phyloP scores from a whole-genome alignment of 805 yeast genomes.

The Pichia nanzhaoensis region DNA sequence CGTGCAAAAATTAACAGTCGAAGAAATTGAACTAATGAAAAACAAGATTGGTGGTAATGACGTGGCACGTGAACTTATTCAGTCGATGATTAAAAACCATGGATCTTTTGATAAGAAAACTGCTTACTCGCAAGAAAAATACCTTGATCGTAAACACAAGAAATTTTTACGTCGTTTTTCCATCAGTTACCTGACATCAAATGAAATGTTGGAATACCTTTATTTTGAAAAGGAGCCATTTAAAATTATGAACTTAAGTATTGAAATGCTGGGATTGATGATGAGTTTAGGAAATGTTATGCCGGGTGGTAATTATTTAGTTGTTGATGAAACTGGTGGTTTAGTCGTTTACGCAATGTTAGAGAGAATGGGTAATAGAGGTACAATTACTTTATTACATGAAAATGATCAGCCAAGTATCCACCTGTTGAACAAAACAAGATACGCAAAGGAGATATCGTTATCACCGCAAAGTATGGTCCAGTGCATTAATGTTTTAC shows the following conservation, averaged over 20 bases:
- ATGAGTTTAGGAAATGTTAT: constrained; percentile 74
- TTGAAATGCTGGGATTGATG: constrained; percentile 74
- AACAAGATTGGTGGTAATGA: constrained; percentile 54
- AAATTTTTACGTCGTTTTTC: constrained; percentile 84
- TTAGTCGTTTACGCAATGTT: constrained; percentile 76
- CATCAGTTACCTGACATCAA: constrained; percentile 66
- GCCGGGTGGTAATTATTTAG: constrained; percentile 84
- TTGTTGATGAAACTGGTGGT: constrained; percentile 94
- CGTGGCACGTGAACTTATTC: constrained; percentile 72
- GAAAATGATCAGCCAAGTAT: constrained; percentile 91
- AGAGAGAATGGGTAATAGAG: constrained; percentile 84
- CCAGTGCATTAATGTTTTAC: constrained; percentile 56
- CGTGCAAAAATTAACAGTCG: constrained; percentile 65
- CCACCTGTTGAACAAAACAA: constrained; percentile 60
- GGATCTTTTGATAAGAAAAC: constrained; percentile 86
- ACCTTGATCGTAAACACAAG: constrained; percentile 83
- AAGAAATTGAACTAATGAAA: constrained; percentile 83
- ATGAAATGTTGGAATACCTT: constrained; percentile 58
- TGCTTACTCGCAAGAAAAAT: constrained; percentile 83
- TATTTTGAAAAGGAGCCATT: constrained; percentile 72
- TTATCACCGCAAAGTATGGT: constrained; percentile 35
- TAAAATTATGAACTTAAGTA: constrained; percentile 71
- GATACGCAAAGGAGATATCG: constrained; percentile 48
- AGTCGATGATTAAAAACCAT: constrained; percentile 76
- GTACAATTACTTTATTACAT: constrained; percentile 64